Base-by-base conservation (phyloP, 768 basidiomycete genomes). In the Suillus spraguei region DNA sequence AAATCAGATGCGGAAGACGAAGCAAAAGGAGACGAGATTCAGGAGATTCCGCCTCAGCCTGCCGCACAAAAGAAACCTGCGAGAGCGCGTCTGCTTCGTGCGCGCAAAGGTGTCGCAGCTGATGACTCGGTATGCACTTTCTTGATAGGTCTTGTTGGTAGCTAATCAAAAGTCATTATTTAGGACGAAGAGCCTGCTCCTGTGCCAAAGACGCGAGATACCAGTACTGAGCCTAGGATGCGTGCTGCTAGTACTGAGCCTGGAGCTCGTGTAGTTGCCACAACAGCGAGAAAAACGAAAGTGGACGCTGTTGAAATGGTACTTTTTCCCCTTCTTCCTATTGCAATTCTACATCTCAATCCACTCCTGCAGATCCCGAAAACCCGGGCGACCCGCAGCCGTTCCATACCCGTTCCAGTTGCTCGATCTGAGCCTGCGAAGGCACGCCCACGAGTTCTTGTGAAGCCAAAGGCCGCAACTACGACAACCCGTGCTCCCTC, bases 101-200 rank as follows among this genome's bases (percentile, higher is more conserved):
- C 13, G 3, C 49, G 52, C 14, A 63, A 56, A 33, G 55, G 32
- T 8, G 28, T 35, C 17, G 24, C 50, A 28, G 32, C 49, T 53
- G 56, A 58, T 39, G 41, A 39, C 24, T 58, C 39, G 39, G 56
- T 58, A 39, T 41, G 39, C 17, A 41, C 28, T 20, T 28, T 47
- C 41, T 10, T 42, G 17, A 5, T 10, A 11, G 10, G 32, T 35
- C 42, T 32, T 16, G 33, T 32, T 59, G 35, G 41, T 44, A 35
- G 28, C 38, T 14, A 35, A 42, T 17, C 55, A 32, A 24, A 14
- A 32, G 3, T 13, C 41, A 1, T 35, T 13, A 28, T 39, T 28
- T 50, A 49, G 22, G 65, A 65, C 5, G 63, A 60, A 33, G 65
- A 64, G n/a, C 63, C 63, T 14, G 24, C 59, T 32, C 50, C 24